Base-by-base conservation (phyloP, 768 basidiomycete genomes). In the Lanmaoa rubissima region DNA sequence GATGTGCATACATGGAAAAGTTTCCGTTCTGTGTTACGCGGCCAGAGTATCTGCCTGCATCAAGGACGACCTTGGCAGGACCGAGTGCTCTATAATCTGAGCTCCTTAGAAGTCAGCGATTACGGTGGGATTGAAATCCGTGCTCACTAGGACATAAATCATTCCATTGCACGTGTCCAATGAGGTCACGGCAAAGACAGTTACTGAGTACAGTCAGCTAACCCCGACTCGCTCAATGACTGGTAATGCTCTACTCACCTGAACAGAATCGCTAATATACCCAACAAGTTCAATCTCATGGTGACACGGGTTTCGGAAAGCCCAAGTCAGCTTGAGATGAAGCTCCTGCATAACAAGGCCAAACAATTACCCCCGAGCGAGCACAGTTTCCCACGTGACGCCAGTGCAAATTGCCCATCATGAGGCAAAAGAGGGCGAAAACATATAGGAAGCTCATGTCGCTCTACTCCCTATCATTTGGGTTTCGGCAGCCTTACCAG, bases 361-460 rank as follows among this genome's bases (percentile, higher is more conserved):
- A 73, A 70, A 73, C 51, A 72, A 59, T 48, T 36, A 11, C 38
- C 36, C 14, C 14, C 21, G 7, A 5, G 28, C 1, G 7, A 31
- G 14, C 13, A 24, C 21, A 19, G 1, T 13, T n/a, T 38, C 24
- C 17, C n/a, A 11, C 19, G 19, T 1, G 17, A 39, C 14, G 4
- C 1, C 12, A 0, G 26, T 26, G 41, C 32, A 50, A 8, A 35
- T 13, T 16, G 41, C 21, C 40, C 55, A 71, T 63, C 38, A 99
- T 99, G 97, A 81, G 94, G 53, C 93, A 97, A 75, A 97, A 92
- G 75, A 82, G 97, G 69, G 93, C 94, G 28, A 99, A 99, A 74
- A 83, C 87, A 1, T 98, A 98, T 74, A 84, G 88, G 62, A 94
- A 94, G 69, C 88, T 96, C 51, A 98, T 99, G 95, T 81, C 85